These are phyloP conservation scores for Colletotrichum plurivorum DNA, from an alignment of 2,329 filamentous ascomycete genomes.

Conservation along the genomic window DNA sequence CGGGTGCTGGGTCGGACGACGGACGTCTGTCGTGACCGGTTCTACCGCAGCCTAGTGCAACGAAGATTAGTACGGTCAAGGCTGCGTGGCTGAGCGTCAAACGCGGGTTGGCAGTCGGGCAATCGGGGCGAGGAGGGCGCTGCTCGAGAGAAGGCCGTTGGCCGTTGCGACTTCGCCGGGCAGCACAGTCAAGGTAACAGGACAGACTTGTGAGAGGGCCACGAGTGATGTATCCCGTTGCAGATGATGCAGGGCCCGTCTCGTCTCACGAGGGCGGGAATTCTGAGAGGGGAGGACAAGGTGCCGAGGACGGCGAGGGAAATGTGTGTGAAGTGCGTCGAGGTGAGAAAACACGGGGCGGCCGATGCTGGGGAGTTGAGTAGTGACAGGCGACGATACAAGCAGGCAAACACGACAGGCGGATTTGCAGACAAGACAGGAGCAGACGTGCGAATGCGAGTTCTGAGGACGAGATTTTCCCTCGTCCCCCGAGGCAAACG, in stretches of 20 bases:
- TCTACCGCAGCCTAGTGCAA: slow-evolving; percentile 36
- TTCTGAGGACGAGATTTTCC: slow-evolving; percentile 4
- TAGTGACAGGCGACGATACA: slow-evolving; percentile 19
- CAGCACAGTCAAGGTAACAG: slow-evolving; percentile 33
- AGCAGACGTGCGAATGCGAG: not conserved
- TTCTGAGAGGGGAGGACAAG: slow-evolving; percentile 25
- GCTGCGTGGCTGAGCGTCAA: slow-evolving; percentile 20
- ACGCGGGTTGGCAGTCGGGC: slow-evolving; percentile 9
- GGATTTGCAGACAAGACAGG: slow-evolving; percentile 3
- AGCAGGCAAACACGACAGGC: slow-evolving; percentile 31
- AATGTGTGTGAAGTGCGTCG: slow-evolving; percentile 21
- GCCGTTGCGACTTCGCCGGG: slow-evolving; percentile 27
- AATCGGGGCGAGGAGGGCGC: slow-evolving; percentile 1
- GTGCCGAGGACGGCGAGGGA: slow-evolving; percentile 20
- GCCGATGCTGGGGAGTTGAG: slow-evolving; percentile 18
- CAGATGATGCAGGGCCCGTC: slow-evolving; percentile 36
- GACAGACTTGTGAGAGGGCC: slow-evolving; percentile 34
- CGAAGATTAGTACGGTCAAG: slow-evolving; percentile 23
- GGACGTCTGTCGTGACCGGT: slow-evolving; percentile 29
- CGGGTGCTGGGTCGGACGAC: slow-evolving; percentile 28
- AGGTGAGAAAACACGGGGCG: slow-evolving; percentile 26
- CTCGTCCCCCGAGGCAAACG: not conserved
- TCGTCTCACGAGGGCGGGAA: slow-evolving; percentile 34
- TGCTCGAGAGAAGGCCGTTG: slow-evolving; percentile 24
- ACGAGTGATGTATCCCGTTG: slow-evolving; percentile 37